Conservation (phyloP, 1,284 basidiomycete species). For the Amylostereum chailletii region DNA sequence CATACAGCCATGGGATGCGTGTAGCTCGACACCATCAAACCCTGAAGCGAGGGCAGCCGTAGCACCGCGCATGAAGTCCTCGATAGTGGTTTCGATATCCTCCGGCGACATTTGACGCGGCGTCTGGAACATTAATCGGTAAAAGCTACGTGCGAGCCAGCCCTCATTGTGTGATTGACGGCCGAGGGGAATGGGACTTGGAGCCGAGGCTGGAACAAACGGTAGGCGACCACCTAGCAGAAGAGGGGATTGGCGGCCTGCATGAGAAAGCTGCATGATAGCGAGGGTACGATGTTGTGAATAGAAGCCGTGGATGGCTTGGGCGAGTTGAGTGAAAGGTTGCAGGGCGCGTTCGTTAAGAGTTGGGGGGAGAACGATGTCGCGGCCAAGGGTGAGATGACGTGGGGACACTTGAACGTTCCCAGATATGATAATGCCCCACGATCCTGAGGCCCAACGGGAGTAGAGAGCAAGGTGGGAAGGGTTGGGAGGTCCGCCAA, state of each 20-base stretch:
- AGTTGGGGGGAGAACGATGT: conserved; percentile 54
- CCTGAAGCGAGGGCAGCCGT: conserved; percentile 59
- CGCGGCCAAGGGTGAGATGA: conserved; percentile 78
- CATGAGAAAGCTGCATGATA: conserved; percentile 81
- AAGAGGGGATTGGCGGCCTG: conserved; percentile 79
- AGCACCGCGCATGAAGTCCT: conserved; percentile 67
- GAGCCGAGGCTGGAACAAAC: conserved; percentile 59
- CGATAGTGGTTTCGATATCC: conserved; percentile 59
- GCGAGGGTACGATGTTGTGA: conserved; percentile 29
- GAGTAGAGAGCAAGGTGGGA: conserved; percentile 64
- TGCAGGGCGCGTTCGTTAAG: conserved; percentile 32
- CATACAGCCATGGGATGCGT: conserved; percentile 86
- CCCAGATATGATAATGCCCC: conserved; percentile 89
- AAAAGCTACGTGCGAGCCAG: conserved; percentile 28
- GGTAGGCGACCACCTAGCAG: conserved; percentile 59
- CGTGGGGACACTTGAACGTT: conserved; percentile 72
- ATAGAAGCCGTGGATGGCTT: conserved; percentile 25
- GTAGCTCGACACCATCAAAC: conserved; percentile 87
- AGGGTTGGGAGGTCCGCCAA: conserved; percentile 67
- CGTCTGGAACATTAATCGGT: conserved; percentile 50
- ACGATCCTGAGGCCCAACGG: conserved; percentile 69
- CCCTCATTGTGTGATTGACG: conserved; percentile 5
- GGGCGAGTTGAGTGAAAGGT: conserved; percentile 46
- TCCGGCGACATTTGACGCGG: conserved; percentile 52
- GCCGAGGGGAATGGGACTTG: conserved; percentile 60